phyloP scores from a whole-genome alignment of 805 yeast genomes.

The Candida hungchunana region DNA sequence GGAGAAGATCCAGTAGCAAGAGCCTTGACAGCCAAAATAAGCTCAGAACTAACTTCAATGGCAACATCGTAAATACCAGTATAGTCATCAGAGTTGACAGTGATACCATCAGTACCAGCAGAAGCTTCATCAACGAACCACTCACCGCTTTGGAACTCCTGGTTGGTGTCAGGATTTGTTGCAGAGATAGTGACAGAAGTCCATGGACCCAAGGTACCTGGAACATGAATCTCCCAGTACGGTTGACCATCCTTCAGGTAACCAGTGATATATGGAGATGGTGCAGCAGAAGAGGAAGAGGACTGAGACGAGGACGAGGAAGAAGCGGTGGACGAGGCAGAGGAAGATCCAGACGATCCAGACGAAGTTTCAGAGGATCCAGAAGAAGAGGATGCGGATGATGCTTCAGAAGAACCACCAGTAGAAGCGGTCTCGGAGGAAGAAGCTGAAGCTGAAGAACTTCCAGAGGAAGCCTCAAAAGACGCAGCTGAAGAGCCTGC shows the following conservation, averaged over 20 bases:
- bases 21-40: conserved; percentile 4
- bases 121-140: conserved; percentile 3
- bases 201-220: conserved; percentile 20
- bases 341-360: neutral
- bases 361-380: conserved; percentile 1
- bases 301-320: no score
- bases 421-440: no score
- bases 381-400: conserved; percentile 1
- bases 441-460: conserved; percentile 1
- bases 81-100: conserved; percentile 1
- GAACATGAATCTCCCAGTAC: conserved; percentile 18
- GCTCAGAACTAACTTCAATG: conserved; percentile 1
- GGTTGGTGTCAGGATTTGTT: conserved; percentile 12
- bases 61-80: conserved; percentile 1
- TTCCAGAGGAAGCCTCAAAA: neutral
- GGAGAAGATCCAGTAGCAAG: conserved; percentile 4
- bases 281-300: conserved; percentile 11
- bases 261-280: conserved; percentile 19
- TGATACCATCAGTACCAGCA: conserved; percentile 10
- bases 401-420: neutral
- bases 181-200: conserved; percentile 13
- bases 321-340: no score
- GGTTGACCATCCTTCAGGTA: conserved; percentile 20
- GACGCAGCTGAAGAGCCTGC: conserved; percentile 1
- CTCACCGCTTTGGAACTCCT: conserved; percentile 13